phyloP scores from a whole-genome alignment of 306 rosid species.

The Vachellia collinsii region DNA sequence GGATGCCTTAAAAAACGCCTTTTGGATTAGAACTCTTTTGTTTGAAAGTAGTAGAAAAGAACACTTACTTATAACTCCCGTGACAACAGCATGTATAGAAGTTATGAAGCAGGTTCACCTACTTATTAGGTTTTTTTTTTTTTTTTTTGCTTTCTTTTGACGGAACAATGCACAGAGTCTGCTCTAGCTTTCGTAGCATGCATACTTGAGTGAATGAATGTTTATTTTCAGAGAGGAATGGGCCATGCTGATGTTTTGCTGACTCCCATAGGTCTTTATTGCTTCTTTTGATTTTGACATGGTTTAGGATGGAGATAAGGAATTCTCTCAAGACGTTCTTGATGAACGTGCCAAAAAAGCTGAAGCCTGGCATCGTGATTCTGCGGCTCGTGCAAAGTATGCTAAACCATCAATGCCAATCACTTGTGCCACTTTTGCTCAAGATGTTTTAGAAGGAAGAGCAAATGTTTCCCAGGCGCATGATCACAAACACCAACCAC shows the following conservation, averaged over 20 bases:
- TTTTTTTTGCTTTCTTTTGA: not conserved
- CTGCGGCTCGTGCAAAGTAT: slow-evolving; percentile 62
- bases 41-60: slow-evolving; percentile 1
- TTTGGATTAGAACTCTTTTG: slow-evolving; percentile 8
- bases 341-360: slow-evolving; percentile 84
- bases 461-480: slow-evolving; percentile 78
- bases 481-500: slow-evolving; percentile 93
- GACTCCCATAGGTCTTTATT: slow-evolving; percentile 4
- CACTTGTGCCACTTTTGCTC: slow-evolving; percentile 97
- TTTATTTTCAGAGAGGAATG: slow-evolving; percentile 28
- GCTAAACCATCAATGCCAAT: slow-evolving; percentile 76
- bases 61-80: not conserved
- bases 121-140: too few relatives aligned
- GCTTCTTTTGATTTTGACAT: slow-evolving; percentile 26
- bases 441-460: slow-evolving; percentile 98
- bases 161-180: not conserved
- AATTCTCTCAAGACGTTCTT: slow-evolving; percentile 68
- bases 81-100: not conserved
- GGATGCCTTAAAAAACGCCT: slow-evolving; percentile 4
- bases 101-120: slow-evolving; percentile 6
- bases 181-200: not conserved
- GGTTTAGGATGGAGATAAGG: slow-evolving; percentile 73
- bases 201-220: not conserved
- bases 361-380: slow-evolving; percentile 82
- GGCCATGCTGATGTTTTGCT: slow-evolving; percentile 11